Conservation (phyloP, 305 asterid genomes). For the Fraxinus floribunda region DNA sequence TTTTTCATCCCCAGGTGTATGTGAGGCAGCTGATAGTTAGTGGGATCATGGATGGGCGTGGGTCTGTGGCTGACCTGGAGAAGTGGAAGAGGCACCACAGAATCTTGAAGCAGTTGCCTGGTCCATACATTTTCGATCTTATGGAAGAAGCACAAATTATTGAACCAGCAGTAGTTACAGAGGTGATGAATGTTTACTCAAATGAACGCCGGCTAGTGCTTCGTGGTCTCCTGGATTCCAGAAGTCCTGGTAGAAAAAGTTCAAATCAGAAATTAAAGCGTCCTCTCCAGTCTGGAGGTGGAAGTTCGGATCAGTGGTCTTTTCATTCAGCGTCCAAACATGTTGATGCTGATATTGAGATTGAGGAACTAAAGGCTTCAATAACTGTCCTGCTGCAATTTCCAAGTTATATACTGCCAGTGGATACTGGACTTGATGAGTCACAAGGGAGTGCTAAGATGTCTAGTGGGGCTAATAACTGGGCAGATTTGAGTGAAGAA, state of each 20-base stretch:
- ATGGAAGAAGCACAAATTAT: conserved; percentile 67
- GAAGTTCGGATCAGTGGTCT: conserved; percentile 51
- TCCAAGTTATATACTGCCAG: conserved; percentile 42
- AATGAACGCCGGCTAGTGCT: conserved; percentile 91
- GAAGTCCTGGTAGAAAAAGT: conserved; percentile 30
- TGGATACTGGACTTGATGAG: conserved; percentile 56
- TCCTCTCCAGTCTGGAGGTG: conserved; percentile 35
- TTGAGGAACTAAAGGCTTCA: conserved; percentile 71
- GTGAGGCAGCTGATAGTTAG: conserved; percentile 93
- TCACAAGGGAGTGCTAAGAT: conserved; percentile 51
- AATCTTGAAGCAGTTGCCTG: conserved; percentile 87
- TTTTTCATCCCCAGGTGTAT: conserved; percentile 87
- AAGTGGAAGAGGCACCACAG: conserved; percentile 77
- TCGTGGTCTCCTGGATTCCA: conserved; percentile 50
- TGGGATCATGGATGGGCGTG: conserved; percentile 81
- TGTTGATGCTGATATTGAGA: conserved; percentile 42
- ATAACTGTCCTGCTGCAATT: conserved; percentile 61
- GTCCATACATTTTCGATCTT: conserved; percentile 56
- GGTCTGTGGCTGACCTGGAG: conserved; percentile 52
- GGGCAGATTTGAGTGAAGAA: conserved; percentile 63
- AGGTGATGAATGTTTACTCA: conserved; percentile 65
- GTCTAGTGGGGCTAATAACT: conserved; percentile 38
- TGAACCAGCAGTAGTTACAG: conserved; percentile 47
- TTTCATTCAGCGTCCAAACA: conserved; percentile 40
- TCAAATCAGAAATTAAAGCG: conserved; percentile 49